Base-by-base conservation (phyloP, 805 yeast genomes). In the Schwanniomyces polymorphus region DNA sequence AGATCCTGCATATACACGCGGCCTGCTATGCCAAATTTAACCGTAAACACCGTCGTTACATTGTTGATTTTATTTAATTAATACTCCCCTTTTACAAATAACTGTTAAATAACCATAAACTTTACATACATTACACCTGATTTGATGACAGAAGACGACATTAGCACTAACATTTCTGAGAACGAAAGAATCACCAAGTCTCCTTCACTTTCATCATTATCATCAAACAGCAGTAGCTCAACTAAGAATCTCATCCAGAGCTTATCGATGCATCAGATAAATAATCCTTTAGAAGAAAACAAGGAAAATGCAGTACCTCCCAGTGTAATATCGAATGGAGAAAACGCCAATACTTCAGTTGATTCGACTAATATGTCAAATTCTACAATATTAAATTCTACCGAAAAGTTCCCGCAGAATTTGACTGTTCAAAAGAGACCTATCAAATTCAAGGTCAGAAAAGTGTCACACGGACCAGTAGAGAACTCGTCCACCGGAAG, bases 381-480 rank as follows among this genome's bases (percentile, higher is more conserved):
- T 16, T 7, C 35, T 6, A 31, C 34, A n/a, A 29, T 18, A 31
- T 9, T 31, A 31, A 16, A 31, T 18, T 12, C 34, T 12, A 14
- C 10, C 7, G 21, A 14, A 16, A 37, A 37, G 27, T 23, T 12
- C 14, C 27, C 39, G 14, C 39, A 37, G 18, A 12, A 21, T 21
- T 7, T n/a, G 14, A n/a, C n/a, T n/a, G 25, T 23, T 21, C 25
- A 37, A 18, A 57, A 59, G 41, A 65, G 61, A 44, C 63, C 73
- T 11, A 55, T 67, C 38, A 63, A 57, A 47, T 68, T 68, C 45
- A 68, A 68, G 4, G 72, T 68, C 2, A 50, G 71, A 26, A 66
- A 64, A 49, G 70, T 67, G 5, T 59, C 64, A 7, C 63, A 61
- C 43, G 72, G 64, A 27, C 49, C 61, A 5, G 57, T 63, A 27